A percentile compares a stretch with the other conserved stretches of the same genome.
Conservation (phyloP, 495 filamentous ascomycete genomes). For the Podospora pseudoanserina region DNA sequence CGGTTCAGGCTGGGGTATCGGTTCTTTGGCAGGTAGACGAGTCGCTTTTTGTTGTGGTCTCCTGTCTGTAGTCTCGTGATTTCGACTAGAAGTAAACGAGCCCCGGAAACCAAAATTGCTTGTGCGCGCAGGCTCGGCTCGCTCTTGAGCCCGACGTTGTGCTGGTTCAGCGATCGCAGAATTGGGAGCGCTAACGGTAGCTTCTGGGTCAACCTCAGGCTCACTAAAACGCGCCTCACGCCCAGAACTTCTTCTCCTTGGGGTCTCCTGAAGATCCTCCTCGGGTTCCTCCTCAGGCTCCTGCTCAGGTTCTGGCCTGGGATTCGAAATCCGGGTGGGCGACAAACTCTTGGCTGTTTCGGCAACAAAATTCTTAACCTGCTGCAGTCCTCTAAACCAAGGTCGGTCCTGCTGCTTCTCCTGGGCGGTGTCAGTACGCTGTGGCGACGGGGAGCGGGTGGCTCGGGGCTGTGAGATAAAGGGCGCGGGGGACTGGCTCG, state of each 20-base stretch:
- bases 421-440: background rate
- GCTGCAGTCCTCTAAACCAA: slow-evolving; percentile 26
- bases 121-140: slow-evolving; percentile 11
- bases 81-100: slow-evolving; percentile 13
- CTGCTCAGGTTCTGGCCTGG: slow-evolving; percentile 24
- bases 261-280: slow-evolving; percentile 32
- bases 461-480: slow-evolving; percentile 4
- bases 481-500: slow-evolving; percentile 29
- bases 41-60: background rate
- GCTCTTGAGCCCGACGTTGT: slow-evolving; percentile 21
- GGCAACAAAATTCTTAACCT: slow-evolving; percentile 28
- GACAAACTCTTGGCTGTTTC: slow-evolving; percentile 21
- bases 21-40: background rate
- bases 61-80: slow-evolving; percentile 11
- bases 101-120: slow-evolving; percentile 11
- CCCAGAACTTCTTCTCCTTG: slow-evolving; percentile 12
- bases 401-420: slow-evolving; percentile 18
- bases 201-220: slow-evolving; percentile 14
- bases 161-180: slow-evolving; percentile 22
- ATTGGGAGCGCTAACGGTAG: slow-evolving; percentile 20
- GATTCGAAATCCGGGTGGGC: slow-evolving; percentile 4
- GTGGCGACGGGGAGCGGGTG: slow-evolving; percentile 8
- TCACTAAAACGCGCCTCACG: slow-evolving; percentile 25
- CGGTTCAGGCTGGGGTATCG: background rate
- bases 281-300: slow-evolving; percentile 31